Evolutionary conservation across 2,329 filamentous ascomycete species (phyloP).

Genomic region (Fusarium subglutinans): DNA sequence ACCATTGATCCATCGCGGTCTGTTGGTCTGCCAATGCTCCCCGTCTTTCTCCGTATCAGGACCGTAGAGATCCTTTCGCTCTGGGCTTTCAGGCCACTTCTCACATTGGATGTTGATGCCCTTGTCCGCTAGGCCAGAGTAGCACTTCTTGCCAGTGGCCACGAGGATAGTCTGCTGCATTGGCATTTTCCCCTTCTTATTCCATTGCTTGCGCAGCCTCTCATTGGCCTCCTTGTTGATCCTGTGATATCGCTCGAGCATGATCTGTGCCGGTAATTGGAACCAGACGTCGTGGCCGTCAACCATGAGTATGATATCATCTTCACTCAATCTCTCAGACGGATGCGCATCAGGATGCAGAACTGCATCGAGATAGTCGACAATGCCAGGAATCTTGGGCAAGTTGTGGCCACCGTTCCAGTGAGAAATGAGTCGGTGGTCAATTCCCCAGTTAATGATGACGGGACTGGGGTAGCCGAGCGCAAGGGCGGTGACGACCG

Average conservation of each 20-base stretch:
- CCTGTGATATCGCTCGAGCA: constrained; percentile 11
- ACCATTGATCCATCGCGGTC: neutral
- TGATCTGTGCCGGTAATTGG: neutral
- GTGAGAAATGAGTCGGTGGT: neutral
- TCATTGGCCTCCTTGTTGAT: constrained; percentile 7
- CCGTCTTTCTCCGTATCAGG: neutral
- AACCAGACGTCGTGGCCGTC: constrained; percentile 3
- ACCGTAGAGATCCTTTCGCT: neutral
- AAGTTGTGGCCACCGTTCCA: neutral
- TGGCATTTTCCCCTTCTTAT: neutral
- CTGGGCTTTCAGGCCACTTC: neutral
- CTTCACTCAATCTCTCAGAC: neutral
- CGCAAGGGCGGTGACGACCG: neutral
- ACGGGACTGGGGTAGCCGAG: constrained; percentile 13
- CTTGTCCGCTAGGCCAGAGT: neutral
- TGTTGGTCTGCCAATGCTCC: neutral
- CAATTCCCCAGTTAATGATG: constrained; percentile 8
- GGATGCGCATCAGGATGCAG: neutral
- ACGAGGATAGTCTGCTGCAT: constrained; percentile 5
- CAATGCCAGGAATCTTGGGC: neutral
- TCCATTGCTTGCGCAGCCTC: neutral
- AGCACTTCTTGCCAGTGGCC: neutral
- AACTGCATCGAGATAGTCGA: constrained; percentile 14
- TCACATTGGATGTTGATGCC: neutral
- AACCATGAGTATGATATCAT: constrained; percentile 7